A percentile compares a stretch with the other conserved stretches of the same genome.
Evolutionary conservation across 345 rosid genomes (phyloP).

Genomic region (Citrus sinensis): DVS_A1.0 CM039169.1:13045501-13046000

Average conservation of each 20-base stretch:
- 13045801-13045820: neutral
- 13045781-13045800: neutral
- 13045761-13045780: neutral
- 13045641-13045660: neutral
- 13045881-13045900: neutral
- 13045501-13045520: conserved; percentile 93
- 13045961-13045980: neutral
- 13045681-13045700: neutral
- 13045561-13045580: conserved; percentile 89
- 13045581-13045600: conserved; percentile 56
- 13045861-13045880: neutral
- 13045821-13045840: neutral
- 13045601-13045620: conserved; percentile 20
- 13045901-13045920: neutral
- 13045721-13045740: neutral
- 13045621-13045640: neutral
- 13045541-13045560: conserved; percentile 94
- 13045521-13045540: conserved; percentile 82
- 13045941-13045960: neutral
- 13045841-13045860: neutral
- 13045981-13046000: neutral
- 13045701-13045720: neutral
- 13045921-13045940: neutral
- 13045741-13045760: neutral
- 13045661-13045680: neutral